Evolutionary conservation across 192 early-diverging fungal species (phyloP).

Genomic region (Podochytrium sp.): DNA sequence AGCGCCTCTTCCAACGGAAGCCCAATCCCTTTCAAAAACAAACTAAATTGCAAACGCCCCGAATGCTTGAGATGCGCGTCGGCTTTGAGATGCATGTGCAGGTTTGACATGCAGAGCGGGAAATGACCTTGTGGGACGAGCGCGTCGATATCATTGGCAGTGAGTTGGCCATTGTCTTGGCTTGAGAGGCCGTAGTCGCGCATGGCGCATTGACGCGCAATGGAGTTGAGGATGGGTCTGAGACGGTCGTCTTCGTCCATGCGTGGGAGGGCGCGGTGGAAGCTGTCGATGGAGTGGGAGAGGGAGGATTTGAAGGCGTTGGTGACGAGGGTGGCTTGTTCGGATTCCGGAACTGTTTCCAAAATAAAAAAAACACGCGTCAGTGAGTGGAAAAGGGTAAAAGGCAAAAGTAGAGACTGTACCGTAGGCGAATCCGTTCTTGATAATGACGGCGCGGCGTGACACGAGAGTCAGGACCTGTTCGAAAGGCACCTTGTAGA

Average conservation of each 20-base stretch:
- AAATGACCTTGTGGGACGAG: conserved; percentile 66
- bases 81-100: conserved; percentile 70
- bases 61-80: conserved; percentile 86
- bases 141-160: conserved; percentile 68
- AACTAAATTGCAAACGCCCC: conserved; percentile 87
- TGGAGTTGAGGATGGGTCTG: conserved; percentile 82
- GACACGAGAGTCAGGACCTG: conserved; percentile 46
- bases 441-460: conserved; percentile 37
- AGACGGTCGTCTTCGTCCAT: conserved; percentile 94
- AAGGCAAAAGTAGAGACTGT: too few species aligned
- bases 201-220: conserved; percentile 80
- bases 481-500: conserved; percentile 52
- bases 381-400: too few species aligned
- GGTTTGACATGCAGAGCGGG: conserved; percentile 89
- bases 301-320: conserved; percentile 77
- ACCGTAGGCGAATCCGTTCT: conserved; percentile 45
- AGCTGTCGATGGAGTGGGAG: conserved; percentile 57
- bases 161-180: conserved; percentile 19
- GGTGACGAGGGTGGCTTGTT: conserved; percentile 74
- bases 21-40: conserved; percentile 96
- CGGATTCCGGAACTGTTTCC: conserved; percentile 64
- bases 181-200: conserved; percentile 58
- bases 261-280: conserved; percentile 78
- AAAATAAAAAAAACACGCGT: too few species aligned
- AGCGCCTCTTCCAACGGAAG: conserved; percentile 87